These are phyloP conservation scores for Odontarrhena argentea DNA, from an alignment of 345 rosid genomes.

Conservation along the genomic window DNA sequence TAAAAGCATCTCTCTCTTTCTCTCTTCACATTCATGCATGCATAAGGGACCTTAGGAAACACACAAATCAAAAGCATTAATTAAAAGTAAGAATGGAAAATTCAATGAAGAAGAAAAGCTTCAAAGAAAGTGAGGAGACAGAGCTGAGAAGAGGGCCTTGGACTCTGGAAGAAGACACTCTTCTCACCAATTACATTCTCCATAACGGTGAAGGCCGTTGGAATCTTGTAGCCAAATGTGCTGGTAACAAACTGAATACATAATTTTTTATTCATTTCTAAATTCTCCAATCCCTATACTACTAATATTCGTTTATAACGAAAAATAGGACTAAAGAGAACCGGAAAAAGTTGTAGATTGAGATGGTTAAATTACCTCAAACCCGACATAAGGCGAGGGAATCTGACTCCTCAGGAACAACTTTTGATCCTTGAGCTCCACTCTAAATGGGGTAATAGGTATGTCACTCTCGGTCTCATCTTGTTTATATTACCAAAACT, in stretches of 20 bases:
- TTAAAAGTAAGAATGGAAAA: conserved; percentile 17
- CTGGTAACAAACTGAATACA: conserved; percentile 49
- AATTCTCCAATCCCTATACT: background rate
- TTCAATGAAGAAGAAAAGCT: conserved; percentile 47
- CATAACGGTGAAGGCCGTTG: conserved; percentile 90
- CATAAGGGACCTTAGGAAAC: conserved; percentile 17
- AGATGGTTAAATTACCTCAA: conserved; percentile 92
- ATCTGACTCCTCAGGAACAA: conserved; percentile 81
- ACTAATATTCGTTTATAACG: no score
- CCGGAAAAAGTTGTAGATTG: conserved; percentile 90
- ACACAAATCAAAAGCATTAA: conserved; percentile 3
- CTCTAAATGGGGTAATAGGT: conserved; percentile 94
- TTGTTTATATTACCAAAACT: background rate
- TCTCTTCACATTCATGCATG: conserved; percentile 22
- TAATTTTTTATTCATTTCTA: background rate
- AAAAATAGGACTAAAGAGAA: conserved; percentile 69
- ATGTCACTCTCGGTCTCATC: conserved; percentile 3
- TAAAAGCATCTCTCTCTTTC: conserved; percentile 12
- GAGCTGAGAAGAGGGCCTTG: conserved; percentile 79
- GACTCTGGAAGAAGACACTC: conserved; percentile 88
- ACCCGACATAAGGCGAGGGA: conserved; percentile 90
- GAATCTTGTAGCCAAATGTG: conserved; percentile 77
- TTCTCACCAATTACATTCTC: conserved; percentile 65
- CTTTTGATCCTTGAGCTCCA: conserved; percentile 88
- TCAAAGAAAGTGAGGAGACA: conserved; percentile 32